Base-by-base conservation (phyloP, 2,329 filamentous ascomycete species). In the Epichloe scottii region DNA sequence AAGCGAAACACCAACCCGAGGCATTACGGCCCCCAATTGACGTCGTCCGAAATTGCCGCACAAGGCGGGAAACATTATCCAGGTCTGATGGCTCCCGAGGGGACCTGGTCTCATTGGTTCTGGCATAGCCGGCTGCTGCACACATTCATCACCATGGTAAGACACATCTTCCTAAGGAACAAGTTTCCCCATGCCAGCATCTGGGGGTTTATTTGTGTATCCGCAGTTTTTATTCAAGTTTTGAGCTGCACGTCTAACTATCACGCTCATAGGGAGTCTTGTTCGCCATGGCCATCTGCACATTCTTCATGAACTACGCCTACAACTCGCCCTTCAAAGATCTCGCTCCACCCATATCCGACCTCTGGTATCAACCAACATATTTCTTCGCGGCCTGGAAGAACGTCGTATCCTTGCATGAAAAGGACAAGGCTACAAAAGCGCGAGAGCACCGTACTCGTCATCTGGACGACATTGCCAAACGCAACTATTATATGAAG, bases 81-180 rank as follows among this genome's bases (percentile, higher is more conserved):
- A 1, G 84, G 90, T 59, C 83, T 94, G 77, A 89, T 95, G 76
- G 86, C 91, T 45, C 83, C 89, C 0, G 75, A 85, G 63, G 88
- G 89, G 5, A 87, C 85, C 0, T 89, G 88, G 68, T 77, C 87
- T 69, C 79, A 91, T 67, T 90, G 85, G 79, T 90, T 97, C 67
- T 74, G 95, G 64, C 82, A 87, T 58, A 91, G 81, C 65, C 78
- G 78, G 53, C 71, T 71, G 51, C 79, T 97, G 51, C 91, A 98
- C 68, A 67, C 88, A 30, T 85, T 79, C 66, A 90, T 98, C 64
- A 87, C 87, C 2, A 75, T 96, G 73, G 89, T 95, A 74, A 53
- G 78, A 30, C 26, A 10, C 26, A 30, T 30, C 26, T 30, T n/a
- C n/a, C n/a, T n/a, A n/a, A 10, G 26, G 26, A 10, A 30, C 8